Conservation (phyloP, 192 early-diverging fungal species). For the Coemansia sp. region DNA sequence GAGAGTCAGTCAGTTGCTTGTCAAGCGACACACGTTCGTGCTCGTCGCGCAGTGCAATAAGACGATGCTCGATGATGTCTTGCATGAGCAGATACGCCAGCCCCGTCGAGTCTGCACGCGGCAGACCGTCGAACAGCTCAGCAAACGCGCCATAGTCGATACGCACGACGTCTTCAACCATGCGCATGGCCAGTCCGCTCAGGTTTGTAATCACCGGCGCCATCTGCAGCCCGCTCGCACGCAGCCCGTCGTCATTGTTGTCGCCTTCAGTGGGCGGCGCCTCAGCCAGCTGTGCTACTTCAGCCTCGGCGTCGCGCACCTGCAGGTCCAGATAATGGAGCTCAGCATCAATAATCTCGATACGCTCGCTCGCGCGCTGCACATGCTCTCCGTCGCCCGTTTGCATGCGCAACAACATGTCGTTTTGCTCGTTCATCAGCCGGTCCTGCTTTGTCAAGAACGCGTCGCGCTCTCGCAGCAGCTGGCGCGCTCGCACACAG, state of each 20-base stretch:
- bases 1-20: slow-evolving; percentile 42
- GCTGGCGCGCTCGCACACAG: slow-evolving; percentile 45
- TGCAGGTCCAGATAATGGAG: slow-evolving; percentile 49
- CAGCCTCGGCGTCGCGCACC: slow-evolving; percentile 47
- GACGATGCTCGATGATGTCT: slow-evolving; percentile 43
- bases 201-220: slow-evolving; percentile 37
- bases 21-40: slow-evolving; percentile 25
- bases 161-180: slow-evolving; percentile 52
- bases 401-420: slow-evolving; percentile 33
- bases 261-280: neutral
- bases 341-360: slow-evolving; percentile 52
- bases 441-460: slow-evolving; percentile 34
- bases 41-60: slow-evolving; percentile 34
- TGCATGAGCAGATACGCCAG: slow-evolving; percentile 43
- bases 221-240: slow-evolving; percentile 18
- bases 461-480: slow-evolving; percentile 44
- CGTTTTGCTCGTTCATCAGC: slow-evolving; percentile 51
- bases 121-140: slow-evolving; percentile 26
- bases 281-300: slow-evolving; percentile 39
- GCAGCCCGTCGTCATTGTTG: neutral
- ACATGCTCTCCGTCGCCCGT: slow-evolving; percentile 20
- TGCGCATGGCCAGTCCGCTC: slow-evolving; percentile 53
- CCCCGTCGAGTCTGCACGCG: slow-evolving; percentile 29
- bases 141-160: slow-evolving; percentile 47
- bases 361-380: slow-evolving; percentile 7